Evolutionary conservation across 2,329 filamentous ascomycete species (phyloP), one percentile per base, ranked within the genome.

Genomic region (Neonectria hederae): DNA sequence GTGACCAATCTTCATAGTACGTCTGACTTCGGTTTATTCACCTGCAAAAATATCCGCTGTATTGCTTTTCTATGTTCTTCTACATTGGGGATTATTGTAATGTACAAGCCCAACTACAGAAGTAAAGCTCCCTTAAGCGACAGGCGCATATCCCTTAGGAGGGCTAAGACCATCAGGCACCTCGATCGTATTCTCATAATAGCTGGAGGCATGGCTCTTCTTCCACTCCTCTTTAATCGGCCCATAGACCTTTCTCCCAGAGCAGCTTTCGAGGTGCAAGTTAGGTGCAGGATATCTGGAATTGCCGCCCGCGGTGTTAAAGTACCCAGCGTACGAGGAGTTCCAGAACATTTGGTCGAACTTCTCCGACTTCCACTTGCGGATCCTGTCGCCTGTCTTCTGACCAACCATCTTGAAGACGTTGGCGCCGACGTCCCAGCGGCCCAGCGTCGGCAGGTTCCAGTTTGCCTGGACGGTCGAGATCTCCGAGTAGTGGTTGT

Each of bases 391-490:
- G 57, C 87, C 86, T 0, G 89, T 91, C 78, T 84, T 81, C 7
- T 85, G 77, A 14, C 87, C 89, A 3, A 92, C 88, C 22, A 87
- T 62, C 28, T 83, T 72, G 76, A 88, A 89, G n/a, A 92, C 86
- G 74, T 92, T 92, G 74, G 90, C 90, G 54, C 89, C 89, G 17
- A 90, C 89, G 72, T 93, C 90, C 83, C 86, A 92, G 63, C 90
- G 88, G 11, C 90, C 90, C 2, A 93, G 87, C 0, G 89, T 90
- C 66, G 87, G 84, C 9, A 92, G 84, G 67, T 82, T 83, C 89
- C 90, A 92, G 83, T 92, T 93, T 62, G 89, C 88, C 61, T 86
- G 80, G 10, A 90, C 85, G 19, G 89, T 88, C n/a, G 90, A 80
- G 66, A 92, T 84, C 70, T 86, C 83, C 9, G 87, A 90, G 82